These are phyloP conservation scores for Kuraishia molischiana DNA, from an alignment of 805 yeast species.

Conservation along the genomic window DNA sequence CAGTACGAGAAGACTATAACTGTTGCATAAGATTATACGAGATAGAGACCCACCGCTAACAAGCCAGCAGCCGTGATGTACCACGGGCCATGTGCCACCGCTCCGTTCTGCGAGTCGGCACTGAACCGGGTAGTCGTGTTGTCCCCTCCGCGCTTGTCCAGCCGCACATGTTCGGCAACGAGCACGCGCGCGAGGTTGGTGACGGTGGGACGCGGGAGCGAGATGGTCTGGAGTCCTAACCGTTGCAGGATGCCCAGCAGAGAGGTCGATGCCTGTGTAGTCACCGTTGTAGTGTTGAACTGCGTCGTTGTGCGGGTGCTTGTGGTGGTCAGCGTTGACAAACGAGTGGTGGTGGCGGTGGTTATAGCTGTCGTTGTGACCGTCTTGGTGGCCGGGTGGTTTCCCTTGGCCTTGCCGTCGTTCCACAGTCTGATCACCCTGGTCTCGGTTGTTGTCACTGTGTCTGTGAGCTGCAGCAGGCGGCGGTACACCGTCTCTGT, in stretches of 20 bases:
- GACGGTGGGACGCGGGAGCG: background rate
- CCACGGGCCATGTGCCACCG: no score
- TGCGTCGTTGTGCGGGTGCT: background rate
- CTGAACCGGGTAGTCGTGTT: no score
- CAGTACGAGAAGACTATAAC: conserved; percentile 26
- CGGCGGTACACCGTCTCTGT: conserved; percentile 1
- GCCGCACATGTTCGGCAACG: background rate
- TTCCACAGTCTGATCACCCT: no score
- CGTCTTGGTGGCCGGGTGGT: no score
- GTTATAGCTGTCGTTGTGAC: background rate
- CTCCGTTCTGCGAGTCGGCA: no score
- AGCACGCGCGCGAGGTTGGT: background rate
- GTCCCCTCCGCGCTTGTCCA: no score
- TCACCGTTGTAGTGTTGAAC: background rate
- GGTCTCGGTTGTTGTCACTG: no score
- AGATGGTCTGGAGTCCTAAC: background rate
- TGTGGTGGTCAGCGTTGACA: background rate
- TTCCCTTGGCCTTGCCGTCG: no score
- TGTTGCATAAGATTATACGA: background rate
- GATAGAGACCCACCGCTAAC: no score
- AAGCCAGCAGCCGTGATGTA: no score
- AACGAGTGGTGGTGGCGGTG: background rate
- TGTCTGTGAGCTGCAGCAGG: background rate
- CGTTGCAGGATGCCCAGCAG: background rate
- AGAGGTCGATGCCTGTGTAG: background rate